phyloP scores from a whole-genome alignment of 345 rosid species.

The Ceriops zippeliana region DNA sequence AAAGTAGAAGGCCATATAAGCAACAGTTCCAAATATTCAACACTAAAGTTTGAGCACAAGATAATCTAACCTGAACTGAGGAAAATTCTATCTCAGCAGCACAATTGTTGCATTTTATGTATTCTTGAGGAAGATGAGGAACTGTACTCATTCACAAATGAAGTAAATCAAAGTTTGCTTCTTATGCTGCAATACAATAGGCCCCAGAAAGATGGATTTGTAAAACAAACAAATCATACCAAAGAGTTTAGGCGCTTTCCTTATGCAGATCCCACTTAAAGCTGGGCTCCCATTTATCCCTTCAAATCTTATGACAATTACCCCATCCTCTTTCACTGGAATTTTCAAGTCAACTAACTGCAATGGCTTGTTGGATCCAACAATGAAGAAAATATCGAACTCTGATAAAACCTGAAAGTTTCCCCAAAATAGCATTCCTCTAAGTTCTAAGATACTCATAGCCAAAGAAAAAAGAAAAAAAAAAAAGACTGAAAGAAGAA shows the following conservation, averaged over 20 bases:
- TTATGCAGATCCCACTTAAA: constrained; percentile 76
- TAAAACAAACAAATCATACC: constrained; percentile 34
- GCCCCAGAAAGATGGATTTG: constrained; percentile 2
- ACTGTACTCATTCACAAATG: constrained; percentile 37
- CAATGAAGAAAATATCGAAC: constrained; percentile 75
- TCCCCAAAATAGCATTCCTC: not conserved
- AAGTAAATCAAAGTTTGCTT: constrained; percentile 12
- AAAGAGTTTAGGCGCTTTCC: constrained; percentile 54
- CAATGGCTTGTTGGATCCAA: constrained; percentile 80
- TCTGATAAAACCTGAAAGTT: constrained; percentile 62
- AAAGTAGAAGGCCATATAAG: constrained; percentile 23
- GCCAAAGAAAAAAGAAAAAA: not conserved
- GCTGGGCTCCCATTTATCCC: constrained; percentile 75
- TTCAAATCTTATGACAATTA: constrained; percentile 59
- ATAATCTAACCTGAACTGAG: constrained; percentile 54
- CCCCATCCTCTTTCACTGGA: constrained; percentile 59
- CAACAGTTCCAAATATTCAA: constrained; percentile 9
- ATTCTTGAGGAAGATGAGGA: constrained; percentile 45
- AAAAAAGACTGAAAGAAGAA: not conserved
- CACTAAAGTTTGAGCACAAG: constrained; percentile 10
- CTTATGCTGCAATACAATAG: constrained; percentile 10
- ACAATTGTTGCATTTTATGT: constrained; percentile 69
- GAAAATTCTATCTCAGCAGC: constrained; percentile 69
- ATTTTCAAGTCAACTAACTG: constrained; percentile 68
- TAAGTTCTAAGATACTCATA: constrained; percentile 5